phyloP scores from a whole-genome alignment of 441 rosid genomes.

The Breynia disticha region DNA sequence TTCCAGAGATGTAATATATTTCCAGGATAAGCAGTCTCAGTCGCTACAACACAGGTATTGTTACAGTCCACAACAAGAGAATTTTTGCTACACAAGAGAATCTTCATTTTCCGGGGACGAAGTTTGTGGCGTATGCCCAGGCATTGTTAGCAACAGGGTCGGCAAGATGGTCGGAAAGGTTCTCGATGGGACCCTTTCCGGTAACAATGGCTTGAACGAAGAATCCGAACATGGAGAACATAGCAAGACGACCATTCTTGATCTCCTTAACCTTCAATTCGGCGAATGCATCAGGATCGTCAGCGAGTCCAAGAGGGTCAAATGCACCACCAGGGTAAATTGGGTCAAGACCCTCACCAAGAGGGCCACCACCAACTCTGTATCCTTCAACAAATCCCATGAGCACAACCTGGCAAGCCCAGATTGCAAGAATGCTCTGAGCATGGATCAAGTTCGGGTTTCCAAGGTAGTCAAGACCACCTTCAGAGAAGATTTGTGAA shows the following conservation, averaged over 20 bases:
- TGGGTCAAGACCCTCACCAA: conserved; percentile 84
- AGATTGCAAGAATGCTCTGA: conserved; percentile 84
- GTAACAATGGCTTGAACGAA: conserved; percentile 88
- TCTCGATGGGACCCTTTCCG: conserved; percentile 86
- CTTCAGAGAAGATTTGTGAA: conserved; percentile 77
- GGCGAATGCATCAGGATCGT: conserved; percentile 83
- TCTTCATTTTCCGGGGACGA: conserved; percentile 76
- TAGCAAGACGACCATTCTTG: conserved; percentile 81
- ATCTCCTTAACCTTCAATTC: conserved; percentile 85
- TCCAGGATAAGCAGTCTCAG: too few species aligned
- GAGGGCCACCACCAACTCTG: conserved; percentile 84
- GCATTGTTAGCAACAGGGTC: conserved; percentile 84
- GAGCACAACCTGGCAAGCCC: conserved; percentile 82
- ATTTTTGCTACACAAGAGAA: too few species aligned
- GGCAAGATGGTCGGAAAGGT: conserved; percentile 67
- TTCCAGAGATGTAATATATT: too few species aligned
- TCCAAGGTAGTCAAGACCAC: conserved; percentile 84
- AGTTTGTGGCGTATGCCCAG: conserved; percentile 89
- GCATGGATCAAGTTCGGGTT: conserved; percentile 87
- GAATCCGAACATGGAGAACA: conserved; percentile 94
- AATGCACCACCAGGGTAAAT: conserved; percentile 86
- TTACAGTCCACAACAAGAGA: too few species aligned
- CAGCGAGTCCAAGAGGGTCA: conserved; percentile 79
- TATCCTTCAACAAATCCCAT: conserved; percentile 88
- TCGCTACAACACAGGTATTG: too few species aligned